These are phyloP conservation scores for Ilyonectria destructans DNA, from an alignment of 2,329 filamentous ascomycete genomes.

Conservation along the genomic window DNA sequence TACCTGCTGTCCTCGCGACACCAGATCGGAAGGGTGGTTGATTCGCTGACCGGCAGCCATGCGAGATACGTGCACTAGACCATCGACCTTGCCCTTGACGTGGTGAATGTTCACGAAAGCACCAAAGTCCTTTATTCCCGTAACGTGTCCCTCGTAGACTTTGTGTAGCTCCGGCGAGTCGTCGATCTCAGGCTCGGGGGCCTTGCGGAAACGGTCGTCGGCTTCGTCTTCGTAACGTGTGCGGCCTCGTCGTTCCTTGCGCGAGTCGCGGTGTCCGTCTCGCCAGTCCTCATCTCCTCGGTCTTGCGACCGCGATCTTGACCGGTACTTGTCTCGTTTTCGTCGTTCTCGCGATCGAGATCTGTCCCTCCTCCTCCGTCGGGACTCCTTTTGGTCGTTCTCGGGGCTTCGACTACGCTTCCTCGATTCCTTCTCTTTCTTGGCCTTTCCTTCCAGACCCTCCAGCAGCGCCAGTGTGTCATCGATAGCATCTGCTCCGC, in stretches of 20 bases:
- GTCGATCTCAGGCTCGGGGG: constrained; percentile 83
- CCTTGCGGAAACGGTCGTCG: constrained; percentile 75
- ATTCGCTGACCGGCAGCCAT: constrained; percentile 89
- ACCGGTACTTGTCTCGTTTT: constrained; percentile 55
- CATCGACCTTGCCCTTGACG: constrained; percentile 90
- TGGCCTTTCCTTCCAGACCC: constrained; percentile 80
- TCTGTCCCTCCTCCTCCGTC: constrained; percentile 59
- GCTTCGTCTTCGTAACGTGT: constrained; percentile 61
- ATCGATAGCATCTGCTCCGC: constrained; percentile 80
- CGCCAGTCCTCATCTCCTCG: constrained; percentile 65
- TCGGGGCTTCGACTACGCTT: constrained; percentile 75
- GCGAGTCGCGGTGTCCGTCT: constrained; percentile 52
- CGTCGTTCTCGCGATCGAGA: constrained; percentile 61
- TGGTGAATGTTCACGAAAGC: constrained; percentile 94
- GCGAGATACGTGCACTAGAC: constrained; percentile 93
- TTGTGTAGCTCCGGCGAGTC: constrained; percentile 87
- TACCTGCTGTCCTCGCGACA: constrained; percentile 85
- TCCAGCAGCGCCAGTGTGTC: constrained; percentile 96
- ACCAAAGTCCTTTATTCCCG: constrained; percentile 95
- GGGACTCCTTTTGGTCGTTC: constrained; percentile 62
- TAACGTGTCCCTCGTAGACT: constrained; percentile 91
- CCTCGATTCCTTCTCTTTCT: constrained; percentile 64
- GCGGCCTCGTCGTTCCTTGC: constrained; percentile 55
- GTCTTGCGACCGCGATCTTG: constrained; percentile 58
- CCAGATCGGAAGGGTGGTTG: constrained; percentile 91